These are phyloP conservation scores for Ricinus communis DNA, from an alignment of 345 rosid species.

Conservation along the genomic window DNA sequence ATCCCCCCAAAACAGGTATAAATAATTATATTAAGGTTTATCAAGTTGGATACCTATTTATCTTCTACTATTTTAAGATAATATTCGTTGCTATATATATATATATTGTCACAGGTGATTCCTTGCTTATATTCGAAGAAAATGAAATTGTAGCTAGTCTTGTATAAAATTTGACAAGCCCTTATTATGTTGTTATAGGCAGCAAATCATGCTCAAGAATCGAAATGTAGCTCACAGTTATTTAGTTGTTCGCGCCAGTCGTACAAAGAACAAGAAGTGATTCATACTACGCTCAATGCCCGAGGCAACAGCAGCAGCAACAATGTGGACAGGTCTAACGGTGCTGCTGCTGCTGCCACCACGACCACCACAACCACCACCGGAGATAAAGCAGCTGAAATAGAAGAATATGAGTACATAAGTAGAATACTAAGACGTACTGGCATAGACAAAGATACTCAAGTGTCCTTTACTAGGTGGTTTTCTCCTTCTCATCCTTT, in stretches of 20 bases:
- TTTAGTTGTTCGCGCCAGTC: constrained; percentile 60
- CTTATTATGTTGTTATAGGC: constrained; percentile 25
- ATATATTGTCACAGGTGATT: too few relatives aligned
- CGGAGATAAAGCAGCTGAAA: constrained; percentile 36
- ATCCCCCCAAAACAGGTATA: constrained; percentile 61
- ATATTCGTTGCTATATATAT: too few relatives aligned
- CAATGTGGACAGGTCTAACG: constrained; percentile 22
- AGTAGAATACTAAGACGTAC: constrained; percentile 50
- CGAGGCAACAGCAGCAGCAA: constrained; percentile 20
- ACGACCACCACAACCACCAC: neutral
- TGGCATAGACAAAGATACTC: constrained; percentile 50
- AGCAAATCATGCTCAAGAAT: constrained; percentile 30
- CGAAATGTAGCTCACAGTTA: constrained; percentile 53
- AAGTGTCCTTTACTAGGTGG: constrained; percentile 47
- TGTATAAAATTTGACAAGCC: neutral
- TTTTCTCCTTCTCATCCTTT: constrained; percentile 69
- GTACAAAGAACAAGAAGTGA: constrained; percentile 38
- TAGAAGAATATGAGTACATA: constrained; percentile 48
- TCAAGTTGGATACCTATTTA: neutral
- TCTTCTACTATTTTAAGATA: neutral
- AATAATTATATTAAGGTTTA: too few relatives aligned
- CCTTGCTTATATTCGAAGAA: constrained; percentile 4
- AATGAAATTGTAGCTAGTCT: neutral
- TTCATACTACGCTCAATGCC: constrained; percentile 18
- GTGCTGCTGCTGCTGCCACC: constrained; percentile 18